Conservation (phyloP, 495 filamentous ascomycete genomes). For the Trichoderma asperelloides region DNA sequence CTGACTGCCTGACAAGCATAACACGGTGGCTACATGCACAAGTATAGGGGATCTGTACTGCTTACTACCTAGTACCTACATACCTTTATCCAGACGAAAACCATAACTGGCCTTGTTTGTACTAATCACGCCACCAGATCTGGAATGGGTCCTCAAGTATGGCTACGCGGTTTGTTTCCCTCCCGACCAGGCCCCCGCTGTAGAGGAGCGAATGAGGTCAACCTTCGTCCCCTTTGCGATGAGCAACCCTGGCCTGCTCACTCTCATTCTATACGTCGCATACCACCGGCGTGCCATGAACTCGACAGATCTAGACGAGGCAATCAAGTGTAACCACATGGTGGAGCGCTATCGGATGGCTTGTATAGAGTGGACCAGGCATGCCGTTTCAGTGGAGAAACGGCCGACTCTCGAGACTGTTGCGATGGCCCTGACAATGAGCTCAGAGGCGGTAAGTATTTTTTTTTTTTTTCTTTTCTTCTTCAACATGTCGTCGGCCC, state of each 20-base stretch:
- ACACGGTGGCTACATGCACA: too few species aligned
- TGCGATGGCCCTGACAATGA: neutral
- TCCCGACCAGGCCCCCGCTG: neutral
- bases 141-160: neutral
- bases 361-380: neutral
- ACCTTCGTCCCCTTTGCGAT: neutral
- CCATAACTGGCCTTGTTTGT: neutral
- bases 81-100: neutral
- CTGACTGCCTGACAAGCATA: too few species aligned
- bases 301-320: neutral
- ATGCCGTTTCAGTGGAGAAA: neutral
- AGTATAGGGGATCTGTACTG: too few species aligned
- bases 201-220: neutral
- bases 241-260: neutral
- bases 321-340: neutral
- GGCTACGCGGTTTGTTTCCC: neutral
- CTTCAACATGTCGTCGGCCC: neutral
- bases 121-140: neutral
- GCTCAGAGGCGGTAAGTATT: neutral
- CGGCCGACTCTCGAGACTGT: neutral
- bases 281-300: neutral
- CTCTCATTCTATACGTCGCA: neutral
- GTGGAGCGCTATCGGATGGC: neutral
- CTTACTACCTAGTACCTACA: too few species aligned
- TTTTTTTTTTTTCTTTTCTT: neutral